Evolutionary conservation across 345 rosid genomes (phyloP), one percentile per base, ranked within the genome.

Genomic region (Brassica cretica): DNA sequence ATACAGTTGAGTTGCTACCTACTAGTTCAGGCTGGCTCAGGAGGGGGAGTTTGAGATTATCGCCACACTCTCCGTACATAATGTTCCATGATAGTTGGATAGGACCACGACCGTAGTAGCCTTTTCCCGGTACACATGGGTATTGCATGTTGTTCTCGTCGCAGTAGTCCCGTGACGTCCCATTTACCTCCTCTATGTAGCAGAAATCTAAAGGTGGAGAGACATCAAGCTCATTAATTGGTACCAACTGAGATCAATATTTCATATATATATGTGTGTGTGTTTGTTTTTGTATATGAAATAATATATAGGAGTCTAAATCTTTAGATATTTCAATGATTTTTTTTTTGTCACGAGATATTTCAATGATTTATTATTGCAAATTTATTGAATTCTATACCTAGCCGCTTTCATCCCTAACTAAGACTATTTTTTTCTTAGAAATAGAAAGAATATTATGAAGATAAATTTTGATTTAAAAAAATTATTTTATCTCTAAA

Each of bases 71-170:
- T 6, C 92, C 88, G 55, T 89, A 89, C 71, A 87, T 89, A 65
- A 73, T 85, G 79, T 89, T 89, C 86, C 89, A 86, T 16, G 92
- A 33, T 56, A 88, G 76, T 39, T 85, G 87, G 32, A 88, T 41
- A 19, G 90, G 92, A 66, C 92, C 90, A 6, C 90, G 89, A 5
- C 92, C 89, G 4, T 59, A 83, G 83, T 89, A 85, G n/a, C 58
- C 59, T 61, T 83, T 83, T 46, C 80, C 82, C 0, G 85, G 79
- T 60, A 18, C 79, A 83, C 97, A 92, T 60, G 90, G 91, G 76
- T 84, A 92, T 35, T 84, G 83, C 2, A 79, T 75, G 80, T 76
- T 78, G 19, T 2, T 12, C 41, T 73, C 70, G 56, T 89, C 84
- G 75, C 93, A 88, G 14, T 75, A 86, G 81, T 88, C 68, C 24